Base-by-base conservation (phyloP, 2,329 filamentous ascomycete species). In the Claviceps purpurea region DNA sequence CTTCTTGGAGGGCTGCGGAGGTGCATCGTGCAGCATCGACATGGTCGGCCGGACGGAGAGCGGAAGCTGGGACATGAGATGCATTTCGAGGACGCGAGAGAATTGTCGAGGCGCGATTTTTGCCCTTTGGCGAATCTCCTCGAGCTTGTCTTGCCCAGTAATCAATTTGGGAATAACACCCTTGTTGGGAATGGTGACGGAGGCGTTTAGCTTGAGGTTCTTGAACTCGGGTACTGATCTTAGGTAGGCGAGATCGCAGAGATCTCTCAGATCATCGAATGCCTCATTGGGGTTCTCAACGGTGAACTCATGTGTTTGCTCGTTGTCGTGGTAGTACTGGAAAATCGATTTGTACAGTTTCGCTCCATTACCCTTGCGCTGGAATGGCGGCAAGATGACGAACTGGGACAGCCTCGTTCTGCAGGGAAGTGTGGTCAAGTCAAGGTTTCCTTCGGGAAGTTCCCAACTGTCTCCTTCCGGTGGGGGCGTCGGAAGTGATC, bases 331-430 rank as follows among this genome's bases (percentile, higher is more conserved):
- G 57, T 87, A 85, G 58, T 82, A 70, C 7, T 77, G 70, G 62
- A 89, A 91, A 58, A 97, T 87, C 48, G 82, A 76, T 54, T 82
- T 81, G 73, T 97, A 98, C 41, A 98, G 79, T 43, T 81, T 76
- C 11, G 82, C 78, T 39, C 91, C 93, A 49, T 91, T 82, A 16
- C 89, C 89, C 55, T 82, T 79, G 55, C 79, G 77, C 64, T 96
- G 90, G 66, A 89, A 95, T 5, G 89, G 85, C 2, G 90, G 90
- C 11, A 98, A 74, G 56, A 98, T 84, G 55, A 98, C 64, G 67
- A 97, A 97, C 65, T 98, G 93, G 0, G 91, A 95, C 57, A 98
- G 87, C 45, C 94, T 79, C 54, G 88, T 81, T 41, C 91, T 82
- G 60, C 84, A 85, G 13, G 87, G 85, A 2, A 90, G 75, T 48